Percentiles rank a stretch among this genome's conserved stretches.
phyloP scores from a whole-genome alignment of 1,139 yeast genomes.

The Meyerozyma sp. region DNA sequence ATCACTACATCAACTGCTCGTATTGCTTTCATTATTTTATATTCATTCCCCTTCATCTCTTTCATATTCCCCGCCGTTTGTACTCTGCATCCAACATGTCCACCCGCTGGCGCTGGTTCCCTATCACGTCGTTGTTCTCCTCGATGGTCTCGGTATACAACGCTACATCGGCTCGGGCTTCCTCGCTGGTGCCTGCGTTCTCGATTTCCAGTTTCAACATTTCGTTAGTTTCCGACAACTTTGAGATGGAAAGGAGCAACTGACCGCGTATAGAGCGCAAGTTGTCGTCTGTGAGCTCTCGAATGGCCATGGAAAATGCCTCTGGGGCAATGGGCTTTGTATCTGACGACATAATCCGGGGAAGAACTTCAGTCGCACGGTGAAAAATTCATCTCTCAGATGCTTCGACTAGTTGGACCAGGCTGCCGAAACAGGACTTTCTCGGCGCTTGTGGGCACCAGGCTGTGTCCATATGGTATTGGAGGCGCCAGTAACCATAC shows the following conservation, averaged over 20 bases:
- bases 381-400: background rate
- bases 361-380: background rate
- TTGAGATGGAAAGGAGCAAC: slow-evolving; percentile 20
- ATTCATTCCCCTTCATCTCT: background rate
- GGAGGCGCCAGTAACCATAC: background rate
- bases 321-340: slow-evolving; percentile 22
- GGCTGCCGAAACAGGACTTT: background rate
- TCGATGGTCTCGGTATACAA: slow-evolving; percentile 26
- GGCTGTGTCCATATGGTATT: background rate
- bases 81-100: slow-evolving; percentile 21
- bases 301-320: slow-evolving; percentile 25
- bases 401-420: background rate
- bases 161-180: slow-evolving; percentile 17
- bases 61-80: slow-evolving; percentile 17
- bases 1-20: background rate
- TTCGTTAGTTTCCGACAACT: slow-evolving; percentile 28
- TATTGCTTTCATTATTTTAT: too few species aligned
- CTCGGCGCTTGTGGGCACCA: background rate
- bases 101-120: slow-evolving; percentile 22
- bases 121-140: slow-evolving; percentile 30
- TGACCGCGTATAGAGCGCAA: slow-evolving; percentile 19
- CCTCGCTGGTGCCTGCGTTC: slow-evolving; percentile 5
- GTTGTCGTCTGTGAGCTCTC: slow-evolving; percentile 28
- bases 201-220: slow-evolving; percentile 23
- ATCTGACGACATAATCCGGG: slow-evolving; percentile 11